A percentile compares a stretch with the other conserved stretches of the same genome.
phyloP scores from a whole-genome alignment of 352 stramenopile genomes.

The Thraustochytrium sp. region DNA sequence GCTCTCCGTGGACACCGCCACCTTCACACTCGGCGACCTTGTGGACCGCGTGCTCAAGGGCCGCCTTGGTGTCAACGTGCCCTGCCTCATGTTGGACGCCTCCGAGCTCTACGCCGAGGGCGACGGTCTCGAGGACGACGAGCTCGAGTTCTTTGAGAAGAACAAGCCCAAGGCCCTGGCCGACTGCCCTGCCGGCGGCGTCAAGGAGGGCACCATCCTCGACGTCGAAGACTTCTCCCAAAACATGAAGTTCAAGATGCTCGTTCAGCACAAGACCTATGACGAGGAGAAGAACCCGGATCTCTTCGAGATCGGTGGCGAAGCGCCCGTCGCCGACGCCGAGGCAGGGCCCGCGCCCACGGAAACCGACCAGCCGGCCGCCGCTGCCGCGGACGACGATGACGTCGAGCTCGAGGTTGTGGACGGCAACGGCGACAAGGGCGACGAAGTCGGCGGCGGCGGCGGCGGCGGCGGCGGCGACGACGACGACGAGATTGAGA shows the following conservation, averaged over 20 bases:
- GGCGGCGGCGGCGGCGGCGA: background rate
- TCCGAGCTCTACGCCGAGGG: constrained; percentile 91
- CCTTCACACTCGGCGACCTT: constrained; percentile 54
- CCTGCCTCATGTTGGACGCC: constrained; percentile 68
- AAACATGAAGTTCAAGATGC: constrained; percentile 55
- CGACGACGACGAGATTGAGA: background rate
- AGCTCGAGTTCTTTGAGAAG: constrained; percentile 51
- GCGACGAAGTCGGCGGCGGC: too few species aligned
- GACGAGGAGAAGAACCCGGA: constrained; percentile 30
- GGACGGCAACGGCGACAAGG: too few species aligned
- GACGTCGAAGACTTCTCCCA: constrained; percentile 91
- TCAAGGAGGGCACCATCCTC: constrained; percentile 81
- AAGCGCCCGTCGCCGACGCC: background rate
- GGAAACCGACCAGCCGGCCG: background rate
- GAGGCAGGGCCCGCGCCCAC: background rate
- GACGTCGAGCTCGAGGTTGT: background rate
- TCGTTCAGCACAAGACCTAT: background rate
- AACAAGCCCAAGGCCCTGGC: constrained; percentile 79
- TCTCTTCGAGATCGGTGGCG: background rate
- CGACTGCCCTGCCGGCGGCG: constrained; percentile 79
- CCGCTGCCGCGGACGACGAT: background rate
- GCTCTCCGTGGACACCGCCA: constrained; percentile 41
- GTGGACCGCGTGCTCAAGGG: constrained; percentile 61
- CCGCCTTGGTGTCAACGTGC: constrained; percentile 63
- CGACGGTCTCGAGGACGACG: constrained; percentile 75